Percentiles rank a stretch among this genome's conserved stretches.
Conservation (phyloP, 2,329 filamentous ascomycete species). For the Exophiala sp. region DNA sequence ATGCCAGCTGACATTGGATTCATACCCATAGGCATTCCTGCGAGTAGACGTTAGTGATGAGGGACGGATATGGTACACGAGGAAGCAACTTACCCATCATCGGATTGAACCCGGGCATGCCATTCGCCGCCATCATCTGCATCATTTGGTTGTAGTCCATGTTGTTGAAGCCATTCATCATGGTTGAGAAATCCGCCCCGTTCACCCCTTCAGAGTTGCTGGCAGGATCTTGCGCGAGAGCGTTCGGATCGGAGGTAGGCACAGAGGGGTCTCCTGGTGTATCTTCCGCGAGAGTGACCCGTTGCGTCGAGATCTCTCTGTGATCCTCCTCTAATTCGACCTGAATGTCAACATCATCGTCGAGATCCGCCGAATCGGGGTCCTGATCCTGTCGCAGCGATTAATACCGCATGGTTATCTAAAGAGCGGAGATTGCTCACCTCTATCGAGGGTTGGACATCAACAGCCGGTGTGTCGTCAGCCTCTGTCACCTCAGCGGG, state of each 20-base stretch:
- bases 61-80: slow-evolving; percentile 12
- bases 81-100: slow-evolving; percentile 70
- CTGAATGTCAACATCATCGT: slow-evolving; percentile 28
- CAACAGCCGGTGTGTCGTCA: slow-evolving; percentile 10
- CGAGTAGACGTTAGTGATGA: background rate
- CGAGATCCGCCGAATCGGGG: slow-evolving; percentile 15
- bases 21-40: slow-evolving; percentile 71
- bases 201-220: slow-evolving; percentile 11
- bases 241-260: slow-evolving; percentile 4
- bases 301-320: slow-evolving; percentile 16
- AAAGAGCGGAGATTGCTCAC: slow-evolving; percentile 4
- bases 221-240: slow-evolving; percentile 9
- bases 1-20: slow-evolving; percentile 43
- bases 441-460: slow-evolving; percentile 24
- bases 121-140: slow-evolving; percentile 52
- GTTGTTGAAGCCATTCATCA: slow-evolving; percentile 49
- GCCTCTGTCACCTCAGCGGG: slow-evolving; percentile 20
- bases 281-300: slow-evolving; percentile 9
- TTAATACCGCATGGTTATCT: background rate
- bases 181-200: slow-evolving; percentile 48
- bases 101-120: slow-evolving; percentile 34
- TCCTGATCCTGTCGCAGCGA: slow-evolving; percentile 14
- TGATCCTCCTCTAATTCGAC: slow-evolving; percentile 27
- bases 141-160: slow-evolving; percentile 65
- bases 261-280: slow-evolving; percentile 10